Base-by-base conservation (phyloP, 2,329 filamentous ascomycete species). In the Sclerotinia sclerotiorum region DNA sequence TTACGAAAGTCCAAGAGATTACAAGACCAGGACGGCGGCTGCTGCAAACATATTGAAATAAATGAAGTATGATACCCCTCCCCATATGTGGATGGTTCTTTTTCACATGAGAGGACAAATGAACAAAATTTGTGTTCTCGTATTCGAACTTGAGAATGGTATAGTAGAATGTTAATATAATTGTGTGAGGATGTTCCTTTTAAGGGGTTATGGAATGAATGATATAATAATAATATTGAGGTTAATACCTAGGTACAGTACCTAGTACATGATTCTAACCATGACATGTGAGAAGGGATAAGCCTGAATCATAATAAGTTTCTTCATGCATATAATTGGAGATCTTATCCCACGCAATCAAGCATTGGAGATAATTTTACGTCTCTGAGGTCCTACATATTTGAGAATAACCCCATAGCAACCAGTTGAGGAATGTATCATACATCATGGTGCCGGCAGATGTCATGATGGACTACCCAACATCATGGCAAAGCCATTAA, bases 1-100 rank as follows among this genome's bases (percentile, higher is more conserved):
- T 69, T 89, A 89, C 77, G 94, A 97, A 82, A 97, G 89, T 78
- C 95, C 95, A 11, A 87, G 93, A 73, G 90, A 92, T 70, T 99
- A 92, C 80, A 99, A 99, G 83, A 89, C 79, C 10, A 79, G 84
- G 65, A 82, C 81, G 67, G 66, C 76, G 67, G 66, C 76, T 68
- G 68, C 79, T 76, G 68, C 67, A 71, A 72, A 70, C 19, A 71
- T 74, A 24, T 67, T 78, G 67, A 76, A 80, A 52, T 73, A 52
- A 71, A 58, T 57, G 56, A 58, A 35, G 35, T 15, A 63, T 39
- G 60, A 63, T 63, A 51, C 24, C 39, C 51, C 39, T 27, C 54
- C 29, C 29, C 21, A 21, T 56, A n/a, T 10, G 11, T 24, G 19
- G 10, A 2, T 35, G 29, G 29, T 35, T 49, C 11, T 42, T 55